Base-by-base conservation (phyloP, 495 filamentous ascomycete genomes). In the Sporormia fimetaria region DNA sequence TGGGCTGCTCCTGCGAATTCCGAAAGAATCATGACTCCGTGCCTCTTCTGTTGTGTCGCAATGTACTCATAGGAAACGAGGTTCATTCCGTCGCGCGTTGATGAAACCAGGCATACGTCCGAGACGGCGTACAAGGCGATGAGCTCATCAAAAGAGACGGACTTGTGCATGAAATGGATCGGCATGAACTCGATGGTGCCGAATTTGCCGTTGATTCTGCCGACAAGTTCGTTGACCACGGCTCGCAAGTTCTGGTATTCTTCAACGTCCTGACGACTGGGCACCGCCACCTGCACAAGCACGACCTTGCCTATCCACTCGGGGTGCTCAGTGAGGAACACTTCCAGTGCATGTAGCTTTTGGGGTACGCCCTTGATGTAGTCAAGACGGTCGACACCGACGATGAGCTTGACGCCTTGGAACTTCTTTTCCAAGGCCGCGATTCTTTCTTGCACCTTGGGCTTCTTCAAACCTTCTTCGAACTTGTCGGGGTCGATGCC, bases 401-500 rank as follows among this genome's bases (percentile, higher is more conserved):
- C 78, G 42, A 96, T 92, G 21, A 96, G 66, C 62, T 87, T 88
- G 33, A 83, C 76, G 30, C 81, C 85, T 46, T 84, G 76, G 52
- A 94, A 96, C 51, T 80, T 81, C 40, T 80, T 77, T 51, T 82
- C 71, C 6, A 96, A 67, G 0, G 75, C 64, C 0, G 74, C 69
- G 37, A 94, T 93, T 11, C 87, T 80, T 33, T 79, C 73, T 56
- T 81, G 73, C 0, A 96, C 84, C 25, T 74, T 77, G 2, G 72
- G 69, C 54, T 87, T 85, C 65, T 88, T 71, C 21, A 98, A 65
- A 0, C 80, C 84, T 40, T 94, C 82, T 40, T 76, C 74, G 60
- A 98, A 95, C 61, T 94, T 94, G 39, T 94, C 86, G 0, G 90
- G 88, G 45, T 95, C 87, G 56, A 98, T 94, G 23, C 87, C 87